phyloP scores from a whole-genome alignment of 305 asterid genomes.

The Fraxinus velutina region DNA sequence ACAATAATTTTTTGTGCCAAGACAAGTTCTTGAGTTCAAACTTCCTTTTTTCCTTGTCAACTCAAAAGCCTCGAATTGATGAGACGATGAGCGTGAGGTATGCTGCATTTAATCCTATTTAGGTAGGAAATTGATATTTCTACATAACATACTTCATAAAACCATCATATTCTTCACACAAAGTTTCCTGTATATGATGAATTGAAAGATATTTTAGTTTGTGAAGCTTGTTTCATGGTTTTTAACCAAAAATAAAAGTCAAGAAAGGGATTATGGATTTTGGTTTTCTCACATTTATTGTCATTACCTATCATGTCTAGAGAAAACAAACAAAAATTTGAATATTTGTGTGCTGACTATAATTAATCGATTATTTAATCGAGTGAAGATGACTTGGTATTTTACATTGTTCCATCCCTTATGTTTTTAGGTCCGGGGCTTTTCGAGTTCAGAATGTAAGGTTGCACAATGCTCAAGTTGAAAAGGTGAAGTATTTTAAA shows the following conservation, averaged over 20 bases:
- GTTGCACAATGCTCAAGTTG: constrained; percentile 47
- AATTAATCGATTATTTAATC: background rate
- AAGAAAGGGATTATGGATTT: background rate
- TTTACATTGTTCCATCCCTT: constrained; percentile 19
- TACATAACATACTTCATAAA: background rate
- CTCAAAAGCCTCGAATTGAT: constrained; percentile 55
- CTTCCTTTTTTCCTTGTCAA: constrained; percentile 64
- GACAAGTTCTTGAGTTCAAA: constrained; percentile 60
- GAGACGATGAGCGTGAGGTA: constrained; percentile 58
- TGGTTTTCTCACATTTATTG: constrained; percentile 10
- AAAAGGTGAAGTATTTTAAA: constrained; percentile 56
- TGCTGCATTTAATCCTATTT: constrained; percentile 17
- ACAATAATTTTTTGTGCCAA: constrained; percentile 52
- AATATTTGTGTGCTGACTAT: constrained; percentile 10
- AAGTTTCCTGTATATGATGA: constrained; percentile 1
- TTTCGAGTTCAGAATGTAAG: constrained; percentile 51
- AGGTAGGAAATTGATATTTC: background rate
- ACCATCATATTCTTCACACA: background rate
- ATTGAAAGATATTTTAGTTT: background rate
- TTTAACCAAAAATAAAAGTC: background rate
- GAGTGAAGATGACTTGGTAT: constrained; percentile 11
- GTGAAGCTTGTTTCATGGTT: background rate
- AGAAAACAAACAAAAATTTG: constrained; percentile 10
- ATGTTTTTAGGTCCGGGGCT: constrained; percentile 44
- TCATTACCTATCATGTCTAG: background rate